Evolutionary conservation across 176 grass and related monocot genomes (phyloP), one percentile per base, ranked within the genome.

Genomic region (Avena sativa): DNA sequence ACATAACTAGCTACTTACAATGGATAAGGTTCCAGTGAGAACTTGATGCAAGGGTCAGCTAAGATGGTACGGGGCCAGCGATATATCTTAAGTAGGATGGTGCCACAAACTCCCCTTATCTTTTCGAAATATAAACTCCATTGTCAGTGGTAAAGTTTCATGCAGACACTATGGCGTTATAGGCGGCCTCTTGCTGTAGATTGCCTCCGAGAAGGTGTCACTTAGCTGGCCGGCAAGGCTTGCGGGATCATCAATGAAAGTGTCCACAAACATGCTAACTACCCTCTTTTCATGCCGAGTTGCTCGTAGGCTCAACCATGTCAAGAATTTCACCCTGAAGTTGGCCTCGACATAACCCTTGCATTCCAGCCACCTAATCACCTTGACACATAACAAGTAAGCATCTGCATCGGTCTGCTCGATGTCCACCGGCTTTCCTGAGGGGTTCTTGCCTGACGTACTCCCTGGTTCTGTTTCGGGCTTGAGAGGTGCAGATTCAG

Each of bases 251-350:
- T 91, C 83, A 13, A 88, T 86, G 17, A 93, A 70, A 76, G 66
- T 86, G 61, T 76, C 74, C 49, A 76, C 25, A 16, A 89, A 89
- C 17, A 86, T 79, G 32, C n/a, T 43, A n/a, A 93, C 79, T 61
- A 88, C 58, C 44, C 51, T 84, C 63, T 80, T 89, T 80, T 87
- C 86, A 23, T 81, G 81, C 2, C 12, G 73, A 16, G 74, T 93
- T 23, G 92, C 86, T 55, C 86, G 79, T 56, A 93, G 36, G 70
- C 89, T 89, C n/a, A 93, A 86, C 89, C 92, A 93, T 55, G 92
- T 91, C 58, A 93, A 52, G 63, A 93, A 93, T 74, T 91, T 93
- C 40, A 87, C 40, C 71, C 89, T 86, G 44, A 93, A 93, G 57
- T 67, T 63, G 53, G 83, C 58, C 34, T 87, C 74, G 0, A 91